Evolutionary conservation across 129 eudicot species (phyloP), one percentile per base, ranked within the genome.

Genomic region (Tanacetum coccineum): DNA sequence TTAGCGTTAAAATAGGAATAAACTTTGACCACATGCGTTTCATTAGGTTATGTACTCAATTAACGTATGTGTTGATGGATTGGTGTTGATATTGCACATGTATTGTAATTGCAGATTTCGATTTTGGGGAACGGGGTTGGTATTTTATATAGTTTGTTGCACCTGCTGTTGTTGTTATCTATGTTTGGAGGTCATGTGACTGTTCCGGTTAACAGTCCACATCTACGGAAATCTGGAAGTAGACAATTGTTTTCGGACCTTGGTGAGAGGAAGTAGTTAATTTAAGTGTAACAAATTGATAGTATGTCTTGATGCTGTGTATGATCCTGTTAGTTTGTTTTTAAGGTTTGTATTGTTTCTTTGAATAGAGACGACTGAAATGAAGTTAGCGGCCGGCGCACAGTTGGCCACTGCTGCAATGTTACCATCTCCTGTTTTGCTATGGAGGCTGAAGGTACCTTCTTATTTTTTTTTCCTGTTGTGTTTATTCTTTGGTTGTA

Each of bases 361-460:
- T 12, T 62, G 64, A 73, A 56, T 58, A 71, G 95, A 74, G 71
- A 62, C 81, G 10, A 74, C 80, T 84, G 95, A 84, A 74, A 94
- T 89, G 97, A 94, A 89, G 82, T 88, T 89, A 61, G 81, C 63
- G 32, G 79, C 68, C 59, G 78, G 76, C 61, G 61, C 87, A 74
- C 93, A 87, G 21, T 75, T 94, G 80, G 66, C 79, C 70, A 72
- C 78, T 57, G 80, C 83, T 59, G 88, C 95, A 11, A 82, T 89
- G 73, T 70, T 89, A 74, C 99, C 99, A 2, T 94, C 99, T 67
- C 97, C 99, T 49, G 61, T 84, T 70, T 78, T 94, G 57, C 74
- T 94, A 18, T 94, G 99, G 99, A 89, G 99, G 82, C 87, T 94
- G 28, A 94, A 94, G 99, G 99, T 94, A 82, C 42, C 42, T 55